Percentiles rank a stretch among this genome's conserved stretches.
Evolutionary conservation across 148 eudicot species (phyloP).

Genomic region (Nyssa sinensis): DNA sequence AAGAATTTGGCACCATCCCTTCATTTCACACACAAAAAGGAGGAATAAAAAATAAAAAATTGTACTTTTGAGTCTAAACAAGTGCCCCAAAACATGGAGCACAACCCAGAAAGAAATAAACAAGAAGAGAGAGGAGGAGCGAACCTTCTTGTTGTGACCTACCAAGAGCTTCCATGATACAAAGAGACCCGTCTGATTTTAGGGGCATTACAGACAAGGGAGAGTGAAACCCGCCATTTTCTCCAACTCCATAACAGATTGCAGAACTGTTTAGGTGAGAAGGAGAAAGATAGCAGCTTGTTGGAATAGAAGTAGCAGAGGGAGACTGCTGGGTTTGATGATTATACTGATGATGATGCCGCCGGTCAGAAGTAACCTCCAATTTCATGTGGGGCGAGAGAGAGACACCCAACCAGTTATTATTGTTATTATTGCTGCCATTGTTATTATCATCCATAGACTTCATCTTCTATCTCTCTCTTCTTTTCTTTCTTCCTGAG

Average conservation of each 20-base stretch:
- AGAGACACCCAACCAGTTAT: conserved; percentile 67
- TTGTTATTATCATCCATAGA: conserved; percentile 32
- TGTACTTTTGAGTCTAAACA: background rate
- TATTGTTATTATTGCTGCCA: conserved; percentile 13
- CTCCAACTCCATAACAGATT: conserved; percentile 27
- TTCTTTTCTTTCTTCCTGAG: background rate
- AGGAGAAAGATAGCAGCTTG: conserved; percentile 31
- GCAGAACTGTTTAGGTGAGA: conserved; percentile 10
- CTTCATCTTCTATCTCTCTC: conserved; percentile 37
- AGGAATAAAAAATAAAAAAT: no score
- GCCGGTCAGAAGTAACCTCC: conserved; percentile 23
- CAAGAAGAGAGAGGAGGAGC: background rate
- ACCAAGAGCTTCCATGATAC: conserved; percentile 65
- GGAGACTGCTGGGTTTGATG: conserved; percentile 23
- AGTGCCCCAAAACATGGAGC: background rate
- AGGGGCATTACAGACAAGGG: conserved; percentile 64
- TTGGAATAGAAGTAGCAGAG: conserved; percentile 16
- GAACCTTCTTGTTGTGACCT: conserved; percentile 62
- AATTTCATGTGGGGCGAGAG: conserved; percentile 54
- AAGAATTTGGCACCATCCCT: conserved; percentile 26
- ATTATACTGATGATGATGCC: conserved; percentile 25
- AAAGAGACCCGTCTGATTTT: conserved; percentile 78
- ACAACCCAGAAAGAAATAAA: no score
- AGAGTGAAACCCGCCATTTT: conserved; percentile 37
- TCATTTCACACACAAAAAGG: background rate